Base-by-base conservation (phyloP, 352 stramenopile genomes). In the Phytophthora idaei region DNA sequence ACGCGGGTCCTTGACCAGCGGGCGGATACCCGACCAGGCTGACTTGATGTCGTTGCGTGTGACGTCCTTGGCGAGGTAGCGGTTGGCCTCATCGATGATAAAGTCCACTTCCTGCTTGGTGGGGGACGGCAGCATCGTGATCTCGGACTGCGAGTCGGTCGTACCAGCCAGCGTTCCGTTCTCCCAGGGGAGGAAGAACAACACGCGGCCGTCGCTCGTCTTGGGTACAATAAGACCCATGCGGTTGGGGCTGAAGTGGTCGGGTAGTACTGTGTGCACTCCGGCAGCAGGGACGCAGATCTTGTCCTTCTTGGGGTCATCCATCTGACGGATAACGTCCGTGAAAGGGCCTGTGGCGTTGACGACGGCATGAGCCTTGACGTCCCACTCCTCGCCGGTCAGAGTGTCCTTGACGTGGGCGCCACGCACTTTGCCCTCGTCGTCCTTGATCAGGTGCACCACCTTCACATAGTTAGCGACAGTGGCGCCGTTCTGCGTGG, bases 211-310 rank as follows among this genome's bases (percentile, higher is more conserved):
- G 66, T 99, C 96, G 34, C 87, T 93, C 9, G 96, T 99, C 71
- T 98, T 98, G 50, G 96, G 96, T 49, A 99, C 93, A 70, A 99
- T 98, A 15, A 99, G 76, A 1, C 96, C 96, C 92, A 98, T 98
- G 57, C 85, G 90, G 68, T 92, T 85, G 15, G 96, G 96, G 56
- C 89, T 98, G 60, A 98, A 99, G 79, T 99, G 93, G 75, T 98
- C 93, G 2, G 95, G 95, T 37, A 99, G 81, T 55, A 99, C 92
- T 1, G 98, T 83, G 80, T 99, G 96, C 37, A 99, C 94, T 36
- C 96, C 96, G 5, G 92, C 93, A 11, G 95, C 95, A 25, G 94
- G 94, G 29, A 98, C 93, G 48, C 97, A 97, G 48, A 98, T 96
- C 64, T 97, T 91, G 28, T 91, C 60, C 56, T 81, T 94, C 41